Conservation (phyloP, 805 yeast species). For the Candida verbasci region DNA sequence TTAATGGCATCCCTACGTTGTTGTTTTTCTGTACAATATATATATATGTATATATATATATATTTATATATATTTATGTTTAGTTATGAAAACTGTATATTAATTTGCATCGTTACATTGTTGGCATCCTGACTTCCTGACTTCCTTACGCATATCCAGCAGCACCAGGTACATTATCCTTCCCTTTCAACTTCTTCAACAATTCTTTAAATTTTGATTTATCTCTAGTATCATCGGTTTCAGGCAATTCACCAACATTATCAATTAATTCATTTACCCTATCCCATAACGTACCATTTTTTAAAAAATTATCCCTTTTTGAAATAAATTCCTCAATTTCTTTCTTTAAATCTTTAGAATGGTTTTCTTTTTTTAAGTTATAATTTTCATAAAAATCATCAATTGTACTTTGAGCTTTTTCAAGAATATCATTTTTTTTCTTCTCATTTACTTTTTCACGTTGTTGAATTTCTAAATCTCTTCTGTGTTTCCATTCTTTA, state of each 20-base stretch:
- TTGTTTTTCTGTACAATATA: too few relatives aligned
- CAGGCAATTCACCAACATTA: slow-evolving; percentile 37
- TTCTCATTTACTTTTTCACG: slow-evolving; percentile 69
- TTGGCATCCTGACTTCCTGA: too few relatives aligned
- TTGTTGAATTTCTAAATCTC: slow-evolving; percentile 71
- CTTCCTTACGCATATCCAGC: too few relatives aligned
- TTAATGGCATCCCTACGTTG: too few relatives aligned
- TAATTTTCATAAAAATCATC: slow-evolving; percentile 92
- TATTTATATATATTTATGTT: neutral
- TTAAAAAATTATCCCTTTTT: slow-evolving; percentile 64
- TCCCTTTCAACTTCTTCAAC: slow-evolving; percentile 61
- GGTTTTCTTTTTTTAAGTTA: slow-evolving; percentile 74
- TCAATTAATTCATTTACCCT: slow-evolving; percentile 49
- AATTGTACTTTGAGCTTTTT: slow-evolving; percentile 74
- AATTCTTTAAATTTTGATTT: slow-evolving; percentile 67
- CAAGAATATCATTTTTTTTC: slow-evolving; percentile 62
- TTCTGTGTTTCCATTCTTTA: slow-evolving; percentile 75
- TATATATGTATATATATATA: too few relatives aligned
- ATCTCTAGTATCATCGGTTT: slow-evolving; percentile 48
- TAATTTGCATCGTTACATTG: too few relatives aligned
- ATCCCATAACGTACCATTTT: slow-evolving; percentile 54
- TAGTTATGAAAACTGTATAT: neutral
- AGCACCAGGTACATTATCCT: slow-evolving; percentile 73
- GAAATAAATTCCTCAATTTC: slow-evolving; percentile 70
- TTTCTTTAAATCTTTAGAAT: slow-evolving; percentile 54